Base-by-base conservation (phyloP, 345 rosid genomes). In the Noccaea caerulescens region DNA sequence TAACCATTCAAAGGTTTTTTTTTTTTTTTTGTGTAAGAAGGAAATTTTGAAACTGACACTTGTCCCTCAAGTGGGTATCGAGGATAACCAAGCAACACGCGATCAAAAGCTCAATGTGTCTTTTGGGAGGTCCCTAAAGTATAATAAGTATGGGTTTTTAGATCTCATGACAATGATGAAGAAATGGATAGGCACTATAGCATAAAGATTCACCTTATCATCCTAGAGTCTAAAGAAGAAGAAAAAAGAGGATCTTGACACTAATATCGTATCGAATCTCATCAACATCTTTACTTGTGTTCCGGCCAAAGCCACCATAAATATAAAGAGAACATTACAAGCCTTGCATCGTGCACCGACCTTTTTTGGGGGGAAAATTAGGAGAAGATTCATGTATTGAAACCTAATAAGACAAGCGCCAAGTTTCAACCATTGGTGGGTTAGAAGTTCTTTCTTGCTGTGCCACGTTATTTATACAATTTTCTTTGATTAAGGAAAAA, bases 131-230 rank as follows among this genome's bases (percentile, higher is more conserved):
- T 65, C 77, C 71, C 59, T 46, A 72, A 51, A 33, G 52, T 49
- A 66, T 66, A 36, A 66, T 49, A 63, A 49, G 67, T 66, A 66
- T 63, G 78, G 78, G 70, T 20, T 32, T 67, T 66, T 62, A 53
- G 75, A 62, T 53, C 43, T 60, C 10, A 72, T 49, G 59, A 12
- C 63, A 50, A 41, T 61, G 53, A 72, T 68, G 76, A 76, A 53
- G 71, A 80, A 77, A 58, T 73, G 36, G 83, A 77, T 63, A 70
- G 18, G 81, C 79, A 77, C 79, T 61, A 75, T 68, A 53, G 74
- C 70, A 54, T 50, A 69, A 41, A 58, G 71, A 77, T 77, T 80
- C 79, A 80, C 71, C 76, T 69, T 66, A 72, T 76, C 71, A 59
- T 59, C 73, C 11, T 50, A 57, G 67, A 73, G 54, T 50, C 66